A percentile compares a stretch with the other conserved stretches of the same genome.
Conservation (phyloP, 1,284 basidiomycete genomes). For the Ganoderma lucidum region DNA sequence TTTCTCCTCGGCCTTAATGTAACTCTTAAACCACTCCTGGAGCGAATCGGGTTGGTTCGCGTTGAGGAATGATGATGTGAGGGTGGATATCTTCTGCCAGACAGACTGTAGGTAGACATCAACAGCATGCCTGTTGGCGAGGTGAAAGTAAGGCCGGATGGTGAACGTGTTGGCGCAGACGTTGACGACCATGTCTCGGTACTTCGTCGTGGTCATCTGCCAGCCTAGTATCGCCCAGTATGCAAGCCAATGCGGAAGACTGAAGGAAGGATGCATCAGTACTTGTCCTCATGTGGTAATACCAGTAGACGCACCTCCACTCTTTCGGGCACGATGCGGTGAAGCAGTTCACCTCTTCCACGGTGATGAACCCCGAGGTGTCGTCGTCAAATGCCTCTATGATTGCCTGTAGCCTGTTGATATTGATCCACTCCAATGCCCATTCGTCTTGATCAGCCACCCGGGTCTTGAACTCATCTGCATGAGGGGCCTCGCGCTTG, state of each 20-base stretch:
- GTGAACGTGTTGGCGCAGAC: slow-evolving; percentile 35
- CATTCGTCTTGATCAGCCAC: slow-evolving; percentile 42
- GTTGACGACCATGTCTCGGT: slow-evolving; percentile 32
- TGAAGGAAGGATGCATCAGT: not conserved
- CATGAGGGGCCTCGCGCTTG: slow-evolving; percentile 34
- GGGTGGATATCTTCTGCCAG: slow-evolving; percentile 20
- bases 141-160: slow-evolving; percentile 25
- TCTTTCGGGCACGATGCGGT: slow-evolving; percentile 18
- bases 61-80: slow-evolving; percentile 20
- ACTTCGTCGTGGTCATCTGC: slow-evolving; percentile 31
- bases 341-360: slow-evolving; percentile 45
- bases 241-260: slow-evolving; percentile 31
- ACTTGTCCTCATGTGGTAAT: not conserved
- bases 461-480: not conserved
- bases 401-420: slow-evolving; percentile 50
- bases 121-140: slow-evolving; percentile 30
- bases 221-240: slow-evolving; percentile 35
- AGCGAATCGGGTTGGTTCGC: slow-evolving; percentile 11
- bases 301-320: slow-evolving; percentile 25
- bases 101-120: slow-evolving; percentile 27
- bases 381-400: slow-evolving; percentile 60
- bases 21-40: slow-evolving; percentile 30
- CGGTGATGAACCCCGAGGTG: slow-evolving; percentile 25
- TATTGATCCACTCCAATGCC: slow-evolving; percentile 52
- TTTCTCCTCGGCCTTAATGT: slow-evolving; percentile 36